Evolutionary conservation across 2,329 filamentous ascomycete genomes (phyloP).

Genomic region (Ramularia endophylla): DNA sequence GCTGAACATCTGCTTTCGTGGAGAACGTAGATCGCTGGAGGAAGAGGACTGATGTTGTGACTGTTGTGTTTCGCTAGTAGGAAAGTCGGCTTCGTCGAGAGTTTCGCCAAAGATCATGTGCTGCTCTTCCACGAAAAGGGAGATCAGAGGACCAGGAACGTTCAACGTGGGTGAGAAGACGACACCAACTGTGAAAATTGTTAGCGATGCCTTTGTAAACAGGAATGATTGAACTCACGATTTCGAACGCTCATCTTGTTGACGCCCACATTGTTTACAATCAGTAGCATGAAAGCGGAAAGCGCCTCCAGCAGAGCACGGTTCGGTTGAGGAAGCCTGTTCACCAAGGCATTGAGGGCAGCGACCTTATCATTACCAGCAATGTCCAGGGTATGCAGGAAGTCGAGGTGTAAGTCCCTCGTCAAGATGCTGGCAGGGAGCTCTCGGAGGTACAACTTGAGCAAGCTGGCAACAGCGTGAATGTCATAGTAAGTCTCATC

Average conservation of each 20-base stretch:
- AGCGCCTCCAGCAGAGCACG: conserved; percentile 75
- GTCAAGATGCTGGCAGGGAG: conserved; percentile 88
- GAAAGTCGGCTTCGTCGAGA: conserved; percentile 48
- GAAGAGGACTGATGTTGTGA: conserved; percentile 1
- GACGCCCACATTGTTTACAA: conserved; percentile 80
- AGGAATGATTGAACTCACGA: conserved; percentile 30
- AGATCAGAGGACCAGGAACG: conserved; percentile 91
- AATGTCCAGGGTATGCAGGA: conserved; percentile 66
- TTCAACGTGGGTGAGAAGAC: conserved; percentile 97
- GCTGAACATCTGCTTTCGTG: conserved; percentile 60
- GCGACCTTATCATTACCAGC: conserved; percentile 66
- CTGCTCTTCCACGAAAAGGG: conserved; percentile 87
- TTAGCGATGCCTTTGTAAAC: conserved; percentile 11
- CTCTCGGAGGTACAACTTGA: conserved; percentile 92
- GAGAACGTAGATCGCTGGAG: conserved; percentile 55
- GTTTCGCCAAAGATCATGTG: conserved; percentile 73
- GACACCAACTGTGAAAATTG: conserved; percentile 63
- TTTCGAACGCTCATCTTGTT: conserved; percentile 99
- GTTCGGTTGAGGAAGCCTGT: conserved; percentile 73
- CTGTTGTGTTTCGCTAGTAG: conserved; percentile 13
- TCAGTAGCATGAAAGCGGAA: conserved; percentile 81
- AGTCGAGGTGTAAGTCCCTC: conserved; percentile 81
- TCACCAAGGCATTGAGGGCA: conserved; percentile 70
- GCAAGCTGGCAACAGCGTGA: conserved; percentile 85
- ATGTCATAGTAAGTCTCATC: conserved; percentile 90